phyloP scores from a whole-genome alignment of 495 filamentous ascomycete genomes.

The Ascodesmis nigricans region DNA sequence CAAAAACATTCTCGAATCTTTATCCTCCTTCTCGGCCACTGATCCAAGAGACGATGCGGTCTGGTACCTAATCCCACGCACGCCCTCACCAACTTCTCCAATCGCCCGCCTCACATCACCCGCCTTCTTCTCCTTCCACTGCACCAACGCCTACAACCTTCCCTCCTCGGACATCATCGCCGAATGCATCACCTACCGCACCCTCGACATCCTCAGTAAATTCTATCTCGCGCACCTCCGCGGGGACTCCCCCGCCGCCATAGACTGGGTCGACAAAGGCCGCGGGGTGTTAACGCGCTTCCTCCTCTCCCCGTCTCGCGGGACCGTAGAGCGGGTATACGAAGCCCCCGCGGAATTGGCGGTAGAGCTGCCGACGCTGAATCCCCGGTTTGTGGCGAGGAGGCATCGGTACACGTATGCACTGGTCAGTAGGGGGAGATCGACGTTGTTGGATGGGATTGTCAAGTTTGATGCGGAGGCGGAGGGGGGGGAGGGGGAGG shows the following conservation, averaged over 20 bases:
- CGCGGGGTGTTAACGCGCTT: slow-evolving; percentile 11
- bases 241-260: slow-evolving; percentile 21
- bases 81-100: slow-evolving; percentile 23
- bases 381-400: slow-evolving; percentile 31
- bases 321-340: slow-evolving; percentile 14
- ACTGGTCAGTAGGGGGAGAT: background rate
- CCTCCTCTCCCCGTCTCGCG: background rate
- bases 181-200: slow-evolving; percentile 26
- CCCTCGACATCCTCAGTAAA: slow-evolving; percentile 30
- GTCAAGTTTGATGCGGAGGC: slow-evolving; percentile 41
- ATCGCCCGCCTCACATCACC: no score
- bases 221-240: slow-evolving; percentile 23
- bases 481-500: slow-evolving; percentile 7
- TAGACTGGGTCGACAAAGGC: slow-evolving; percentile 14
- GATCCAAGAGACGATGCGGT: slow-evolving; percentile 19
- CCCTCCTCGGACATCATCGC: slow-evolving; percentile 14
- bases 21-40: slow-evolving; percentile 34
- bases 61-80: slow-evolving; percentile 49
- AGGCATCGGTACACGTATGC: slow-evolving; percentile 26
- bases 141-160: slow-evolving; percentile 52
- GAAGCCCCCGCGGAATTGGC: slow-evolving; percentile 8
- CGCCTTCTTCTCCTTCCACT: slow-evolving; percentile 53
- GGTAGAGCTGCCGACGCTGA: slow-evolving; percentile 45
- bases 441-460: slow-evolving; percentile 40
- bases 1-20: slow-evolving; percentile 34